Evolutionary conservation across 1,139 yeast genomes (phyloP).

Genomic region (Blastobotrys capitulatus): DNA sequence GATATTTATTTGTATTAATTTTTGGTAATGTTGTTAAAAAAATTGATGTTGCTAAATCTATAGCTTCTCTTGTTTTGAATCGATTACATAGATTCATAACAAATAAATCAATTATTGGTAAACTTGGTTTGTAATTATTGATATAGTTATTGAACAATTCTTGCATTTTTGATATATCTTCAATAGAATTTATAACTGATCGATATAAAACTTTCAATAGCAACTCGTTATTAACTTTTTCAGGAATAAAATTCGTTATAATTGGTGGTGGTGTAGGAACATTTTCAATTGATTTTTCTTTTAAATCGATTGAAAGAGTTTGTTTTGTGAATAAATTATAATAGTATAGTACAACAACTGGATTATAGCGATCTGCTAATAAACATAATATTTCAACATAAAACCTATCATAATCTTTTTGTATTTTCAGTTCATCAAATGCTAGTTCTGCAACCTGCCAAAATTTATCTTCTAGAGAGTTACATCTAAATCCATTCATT

Average conservation of each 20-base stretch:
- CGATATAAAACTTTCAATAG: slow-evolving; percentile 25
- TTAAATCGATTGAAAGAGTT: too few species aligned
- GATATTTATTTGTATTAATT: slow-evolving; percentile 11
- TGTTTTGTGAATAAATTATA: neutral
- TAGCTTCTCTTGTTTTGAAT: slow-evolving; percentile 15
- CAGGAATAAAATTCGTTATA: neutral
- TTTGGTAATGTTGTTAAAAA: slow-evolving; percentile 19
- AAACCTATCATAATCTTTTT: neutral
- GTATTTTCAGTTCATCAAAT: slow-evolving; percentile 8
- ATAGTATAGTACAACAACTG: slow-evolving; percentile 16
- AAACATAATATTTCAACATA: slow-evolving; percentile 21
- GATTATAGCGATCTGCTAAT: slow-evolving; percentile 20
- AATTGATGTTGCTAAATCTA: slow-evolving; percentile 21
- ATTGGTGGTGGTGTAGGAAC: too few species aligned
- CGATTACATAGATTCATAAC: slow-evolving; percentile 20
- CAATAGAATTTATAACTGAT: slow-evolving; percentile 23
- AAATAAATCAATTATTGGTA: slow-evolving; percentile 24
- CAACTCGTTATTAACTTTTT: slow-evolving; percentile 15
- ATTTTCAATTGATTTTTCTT: too few species aligned
- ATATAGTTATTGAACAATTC: slow-evolving; percentile 17
- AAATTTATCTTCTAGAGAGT: slow-evolving; percentile 23
- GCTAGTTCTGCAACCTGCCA: slow-evolving; percentile 21
- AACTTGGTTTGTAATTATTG: slow-evolving; percentile 6
- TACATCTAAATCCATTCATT: slow-evolving; percentile 24
- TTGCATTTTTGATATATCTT: slow-evolving; percentile 17